Conservation (phyloP, 495 filamentous ascomycete genomes). For the Penicillium flavigenum region DNA sequence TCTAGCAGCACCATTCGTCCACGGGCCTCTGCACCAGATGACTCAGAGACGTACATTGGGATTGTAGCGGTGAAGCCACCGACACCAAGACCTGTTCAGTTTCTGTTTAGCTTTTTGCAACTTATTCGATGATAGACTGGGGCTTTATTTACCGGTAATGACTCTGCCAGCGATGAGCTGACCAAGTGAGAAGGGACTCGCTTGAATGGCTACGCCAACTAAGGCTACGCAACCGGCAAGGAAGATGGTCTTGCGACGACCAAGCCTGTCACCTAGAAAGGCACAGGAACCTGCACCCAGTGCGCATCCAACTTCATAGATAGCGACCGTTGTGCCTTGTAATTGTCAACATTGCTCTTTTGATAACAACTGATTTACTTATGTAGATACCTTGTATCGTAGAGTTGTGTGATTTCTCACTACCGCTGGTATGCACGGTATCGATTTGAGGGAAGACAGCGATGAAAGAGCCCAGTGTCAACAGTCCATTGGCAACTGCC, state of each 20-base stretch:
- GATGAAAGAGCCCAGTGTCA: constrained; percentile 34
- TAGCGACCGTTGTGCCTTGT: constrained; percentile 38
- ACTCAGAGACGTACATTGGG: constrained; percentile 65
- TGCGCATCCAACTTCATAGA: constrained; percentile 47
- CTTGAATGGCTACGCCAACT: constrained; percentile 22
- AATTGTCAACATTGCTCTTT: neutral
- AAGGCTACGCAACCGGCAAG: constrained; percentile 24
- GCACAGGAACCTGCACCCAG: constrained; percentile 44
- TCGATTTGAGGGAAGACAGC: constrained; percentile 50
- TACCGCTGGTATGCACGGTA: constrained; percentile 40
- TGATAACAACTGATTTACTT: too few relatives aligned
- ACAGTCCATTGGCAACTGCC: constrained; percentile 38
- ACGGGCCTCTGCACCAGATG: constrained; percentile 58
- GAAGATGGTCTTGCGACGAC: constrained; percentile 40
- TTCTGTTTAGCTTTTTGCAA: constrained; percentile 9
- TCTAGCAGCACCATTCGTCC: constrained; percentile 69
- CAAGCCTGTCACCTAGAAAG: constrained; percentile 44
- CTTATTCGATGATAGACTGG: neutral
- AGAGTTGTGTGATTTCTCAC: constrained; percentile 33
- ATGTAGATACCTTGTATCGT: constrained; percentile 28
- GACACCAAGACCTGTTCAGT: constrained; percentile 55
- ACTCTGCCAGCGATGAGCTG: constrained; percentile 30
- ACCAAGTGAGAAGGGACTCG: constrained; percentile 22
- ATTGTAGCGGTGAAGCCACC: constrained; percentile 53
- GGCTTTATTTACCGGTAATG: constrained; percentile 15